These are phyloP conservation scores for Cucumis melo DNA, from an alignment of 306 rosid genomes.

Conservation along the genomic window DNA sequence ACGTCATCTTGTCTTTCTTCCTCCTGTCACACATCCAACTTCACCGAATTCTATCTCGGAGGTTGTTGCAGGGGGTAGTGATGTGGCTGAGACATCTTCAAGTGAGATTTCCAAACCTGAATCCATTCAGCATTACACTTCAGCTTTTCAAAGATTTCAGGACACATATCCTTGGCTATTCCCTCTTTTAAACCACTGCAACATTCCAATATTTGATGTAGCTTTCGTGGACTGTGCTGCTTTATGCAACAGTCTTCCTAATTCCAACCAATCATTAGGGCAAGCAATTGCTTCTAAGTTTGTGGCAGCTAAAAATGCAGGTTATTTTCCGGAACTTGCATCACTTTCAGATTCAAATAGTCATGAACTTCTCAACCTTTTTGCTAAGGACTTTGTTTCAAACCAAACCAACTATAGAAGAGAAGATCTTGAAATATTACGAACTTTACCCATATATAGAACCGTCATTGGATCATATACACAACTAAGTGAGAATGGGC, in stretches of 20 bases:
- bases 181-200: slow-evolving; percentile 73
- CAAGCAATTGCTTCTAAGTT: slow-evolving; percentile 80
- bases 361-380: slow-evolving; percentile 69
- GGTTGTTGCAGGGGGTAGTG: slow-evolving; percentile 26
- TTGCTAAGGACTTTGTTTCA: slow-evolving; percentile 50
- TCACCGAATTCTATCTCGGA: slow-evolving; percentile 23
- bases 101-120: slow-evolving; percentile 29
- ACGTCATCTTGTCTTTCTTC: slow-evolving; percentile 66
- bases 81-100: slow-evolving; percentile 14
- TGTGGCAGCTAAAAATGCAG: slow-evolving; percentile 73
- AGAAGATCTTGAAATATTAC: slow-evolving; percentile 70
- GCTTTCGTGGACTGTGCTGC: slow-evolving; percentile 66
- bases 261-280: slow-evolving; percentile 53
- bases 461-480: slow-evolving; percentile 85
- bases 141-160: slow-evolving; percentile 52
- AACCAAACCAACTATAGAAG: slow-evolving; percentile 30
- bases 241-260: slow-evolving; percentile 48
- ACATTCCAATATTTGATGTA: slow-evolving; percentile 72
- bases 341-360: slow-evolving; percentile 49
- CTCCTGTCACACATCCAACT: slow-evolving; percentile 28
- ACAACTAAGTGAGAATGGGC: slow-evolving; percentile 47
- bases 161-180: slow-evolving; percentile 66
- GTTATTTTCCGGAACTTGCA: slow-evolving; percentile 62
- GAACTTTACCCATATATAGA: slow-evolving; percentile 78
- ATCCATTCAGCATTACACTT: slow-evolving; percentile 36